phyloP scores from a whole-genome alignment of 2,329 filamentous ascomycete species.

The Fusarium sp. region DNA sequence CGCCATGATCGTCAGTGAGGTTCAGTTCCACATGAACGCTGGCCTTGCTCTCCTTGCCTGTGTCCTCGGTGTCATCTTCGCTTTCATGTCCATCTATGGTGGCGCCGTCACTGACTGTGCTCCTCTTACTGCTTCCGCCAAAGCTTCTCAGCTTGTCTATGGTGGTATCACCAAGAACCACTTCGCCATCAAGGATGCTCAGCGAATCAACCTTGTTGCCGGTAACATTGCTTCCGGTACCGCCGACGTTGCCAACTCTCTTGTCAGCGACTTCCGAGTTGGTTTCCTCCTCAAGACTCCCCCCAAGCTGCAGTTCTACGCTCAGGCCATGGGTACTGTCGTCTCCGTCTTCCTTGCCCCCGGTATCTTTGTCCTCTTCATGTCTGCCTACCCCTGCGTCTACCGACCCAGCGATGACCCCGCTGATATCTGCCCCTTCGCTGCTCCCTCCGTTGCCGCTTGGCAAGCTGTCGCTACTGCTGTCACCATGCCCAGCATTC shows the following conservation, averaged over 20 bases:
- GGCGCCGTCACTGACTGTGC: conserved; percentile 67
- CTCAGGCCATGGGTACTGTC: conserved; percentile 69
- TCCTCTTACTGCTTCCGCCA: conserved; percentile 72
- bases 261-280: conserved; percentile 72
- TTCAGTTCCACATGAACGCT: conserved; percentile 65
- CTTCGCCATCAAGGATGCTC: conserved; percentile 60
- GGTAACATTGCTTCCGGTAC: conserved; percentile 65
- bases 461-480: conserved; percentile 73
- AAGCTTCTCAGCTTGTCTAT: conserved; percentile 74
- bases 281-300: conserved; percentile 73
- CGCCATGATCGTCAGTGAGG: conserved; percentile 60
- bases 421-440: conserved; percentile 61
- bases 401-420: conserved; percentile 56
- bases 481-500: conserved; percentile 64
- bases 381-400: conserved; percentile 74
- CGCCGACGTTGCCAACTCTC: conserved; percentile 62
- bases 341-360: conserved; percentile 74
- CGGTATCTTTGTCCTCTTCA: conserved; percentile 74
- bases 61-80: conserved; percentile 66
- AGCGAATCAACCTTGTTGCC: conserved; percentile 72
- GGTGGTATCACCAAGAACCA: conserved; percentile 69
- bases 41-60: conserved; percentile 65
- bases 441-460: conserved; percentile 69
- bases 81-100: conserved; percentile 60
- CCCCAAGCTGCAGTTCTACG: conserved; percentile 72